A percentile compares a stretch with the other conserved stretches of the same genome.
Conservation (phyloP, 2,329 filamentous ascomycete genomes). For the Diaporthe vexans region DNA sequence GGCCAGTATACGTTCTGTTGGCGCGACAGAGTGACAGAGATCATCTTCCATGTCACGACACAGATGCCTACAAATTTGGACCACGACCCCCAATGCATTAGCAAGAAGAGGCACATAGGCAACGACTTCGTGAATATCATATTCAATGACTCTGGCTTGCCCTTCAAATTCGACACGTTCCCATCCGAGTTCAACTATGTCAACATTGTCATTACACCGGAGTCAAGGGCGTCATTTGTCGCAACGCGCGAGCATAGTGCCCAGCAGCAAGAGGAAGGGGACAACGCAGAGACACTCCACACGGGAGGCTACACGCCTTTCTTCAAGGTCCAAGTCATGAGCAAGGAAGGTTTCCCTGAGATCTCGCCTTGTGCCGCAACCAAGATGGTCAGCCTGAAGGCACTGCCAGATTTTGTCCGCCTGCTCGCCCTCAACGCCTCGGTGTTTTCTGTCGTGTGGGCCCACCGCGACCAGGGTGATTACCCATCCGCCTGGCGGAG, state of each 20-base stretch:
- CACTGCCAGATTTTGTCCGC: slow-evolving; percentile 87
- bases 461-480: slow-evolving; percentile 80
- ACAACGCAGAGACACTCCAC: neutral
- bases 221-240: slow-evolving; percentile 82
- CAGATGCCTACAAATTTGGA: slow-evolving; percentile 95
- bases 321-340: slow-evolving; percentile 91
- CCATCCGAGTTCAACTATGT: slow-evolving; percentile 97
- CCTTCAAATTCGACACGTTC: slow-evolving; percentile 92
- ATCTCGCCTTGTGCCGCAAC: slow-evolving; percentile 91
- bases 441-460: slow-evolving; percentile 94
- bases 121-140: slow-evolving; percentile 99
- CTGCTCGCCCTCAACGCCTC: slow-evolving; percentile 93
- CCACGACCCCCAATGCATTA: slow-evolving; percentile 79
- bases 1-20: slow-evolving; percentile 93
- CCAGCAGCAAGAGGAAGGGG: slow-evolving; percentile 43
- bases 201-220: slow-evolving; percentile 94
- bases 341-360: slow-evolving; percentile 89
- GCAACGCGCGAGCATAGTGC: slow-evolving; percentile 67
- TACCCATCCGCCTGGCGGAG: slow-evolving; percentile 92
- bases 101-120: slow-evolving; percentile 95
- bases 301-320: slow-evolving; percentile 63
- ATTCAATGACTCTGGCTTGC: slow-evolving; percentile 94
- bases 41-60: slow-evolving; percentile 95
- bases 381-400: slow-evolving; percentile 88
- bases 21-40: slow-evolving; percentile 94